Base-by-base conservation (phyloP, 192 early-diverging fungal species). In the Allomyces javanicus region DNA sequence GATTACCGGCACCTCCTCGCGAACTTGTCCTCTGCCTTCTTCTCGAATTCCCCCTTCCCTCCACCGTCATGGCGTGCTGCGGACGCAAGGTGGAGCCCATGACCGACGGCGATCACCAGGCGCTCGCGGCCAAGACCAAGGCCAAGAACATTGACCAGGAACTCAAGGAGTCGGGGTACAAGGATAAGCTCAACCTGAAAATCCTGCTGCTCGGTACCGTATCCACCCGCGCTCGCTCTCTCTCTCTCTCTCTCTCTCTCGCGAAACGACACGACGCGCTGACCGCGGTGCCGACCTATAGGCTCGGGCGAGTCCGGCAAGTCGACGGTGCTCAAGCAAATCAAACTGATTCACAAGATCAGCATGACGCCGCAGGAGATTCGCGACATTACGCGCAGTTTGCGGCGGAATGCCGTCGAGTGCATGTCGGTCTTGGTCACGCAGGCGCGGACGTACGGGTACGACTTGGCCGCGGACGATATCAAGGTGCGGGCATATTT, bases 341-440 rank as follows among this genome's bases (percentile, higher is more conserved):
- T 66, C 26, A 66, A 66, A 6, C 45, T 66, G 25, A 66, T 66
- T 25, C 24, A 66, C 61, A 66, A 66, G 10, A 66, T 66, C 21
- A 24, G 22, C 17, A 66, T 66, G 65, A 66, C 65, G 24, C 25
- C 45, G 61, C 25, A 45, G 25, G 65, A 66, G 61, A 66, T 66
- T 43, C 43, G 33, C 9, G 65, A 66, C 61, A 61, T 61, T 66
- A 43, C 61, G 12, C 24, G 33, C 25, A 40, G 25, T 25, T 43
- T 66, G 61, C 45, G 65, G 25, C 25, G 33, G 33, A 66, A 66
- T 43, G 65, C 25, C 9, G 25, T 66, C 61, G 45, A 66, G 25
- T 66, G 65, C 61, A 66, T 66, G 25, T n/a, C 25, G 25, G 33
- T 66, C 24, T 25, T 66, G 4, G 61, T 66, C 25, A 61, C 25